A percentile compares a stretch with the other conserved stretches of the same genome.
These are phyloP conservation scores for Tritrichomonas musculus DNA, from an alignment of 208 protist species.

Conservation along the genomic window DNA sequence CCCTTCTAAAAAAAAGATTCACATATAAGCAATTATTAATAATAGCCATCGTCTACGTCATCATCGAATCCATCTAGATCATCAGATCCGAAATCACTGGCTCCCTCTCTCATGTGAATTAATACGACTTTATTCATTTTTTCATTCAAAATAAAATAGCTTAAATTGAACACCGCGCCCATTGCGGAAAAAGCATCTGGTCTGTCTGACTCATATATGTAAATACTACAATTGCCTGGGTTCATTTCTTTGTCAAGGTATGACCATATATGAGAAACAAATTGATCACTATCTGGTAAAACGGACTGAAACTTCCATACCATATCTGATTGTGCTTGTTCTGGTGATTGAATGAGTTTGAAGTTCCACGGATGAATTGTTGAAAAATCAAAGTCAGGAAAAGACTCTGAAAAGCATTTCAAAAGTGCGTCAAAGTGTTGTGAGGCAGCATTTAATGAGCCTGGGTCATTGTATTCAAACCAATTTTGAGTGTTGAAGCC, in stretches of 20 bases:
- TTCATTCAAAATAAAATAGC: constrained; percentile 7
- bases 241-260: background rate
- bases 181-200: background rate
- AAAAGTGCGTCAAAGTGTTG: too few species aligned
- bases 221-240: background rate
- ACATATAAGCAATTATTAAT: too few species aligned
- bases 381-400: too few species aligned
- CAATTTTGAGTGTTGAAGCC: too few species aligned
- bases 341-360: background rate
- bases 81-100: background rate
- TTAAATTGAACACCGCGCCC: background rate
- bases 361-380: background rate
- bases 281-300: background rate
- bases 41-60: too few species aligned
- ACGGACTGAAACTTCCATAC: background rate
- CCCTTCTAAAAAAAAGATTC: too few species aligned
- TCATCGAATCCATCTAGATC: background rate
- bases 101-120: background rate
- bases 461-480: too few species aligned
- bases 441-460: too few species aligned
- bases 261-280: background rate
- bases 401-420: too few species aligned
- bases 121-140: background rate
- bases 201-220: background rate
- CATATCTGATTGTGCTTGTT: background rate